Evolutionary conservation across 768 basidiomycete genomes (phyloP).

Genomic region (Lyophyllum atratum): DNA sequence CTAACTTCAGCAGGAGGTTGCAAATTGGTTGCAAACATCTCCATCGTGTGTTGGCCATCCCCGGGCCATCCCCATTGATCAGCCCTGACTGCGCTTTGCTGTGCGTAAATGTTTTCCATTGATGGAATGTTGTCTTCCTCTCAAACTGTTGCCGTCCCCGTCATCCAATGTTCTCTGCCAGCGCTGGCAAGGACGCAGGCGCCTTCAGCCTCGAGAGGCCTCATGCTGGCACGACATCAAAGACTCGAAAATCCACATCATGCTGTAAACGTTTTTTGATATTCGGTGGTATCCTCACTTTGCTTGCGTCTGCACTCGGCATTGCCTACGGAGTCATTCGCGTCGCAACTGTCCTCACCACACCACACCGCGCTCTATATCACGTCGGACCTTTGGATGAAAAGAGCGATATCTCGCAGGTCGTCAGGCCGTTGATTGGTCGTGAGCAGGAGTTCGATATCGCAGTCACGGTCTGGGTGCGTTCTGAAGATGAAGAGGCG

Average conservation of each 20-base stretch:
- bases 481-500: neutral
- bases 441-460: conserved; percentile 21
- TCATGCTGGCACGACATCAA: neutral
- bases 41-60: too few species aligned
- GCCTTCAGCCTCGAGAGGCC: neutral
- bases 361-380: conserved; percentile 14
- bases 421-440: conserved; percentile 17
- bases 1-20: too few species aligned
- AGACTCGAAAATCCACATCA: conserved; percentile 3
- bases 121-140: neutral
- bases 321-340: neutral
- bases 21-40: too few species aligned
- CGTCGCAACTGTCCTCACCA: neutral
- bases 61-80: too few species aligned
- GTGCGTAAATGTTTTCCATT: neutral
- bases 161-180: neutral
- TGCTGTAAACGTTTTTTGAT: conserved; percentile 14
- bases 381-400: conserved; percentile 4
- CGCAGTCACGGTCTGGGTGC: conserved; percentile 21
- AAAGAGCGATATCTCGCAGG: neutral
- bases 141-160: neutral
- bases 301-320: conserved; percentile 6
- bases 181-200: neutral
- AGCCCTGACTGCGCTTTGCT: neutral
- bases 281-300: neutral